Evolutionary conservation across 2,329 filamentous ascomycete species (phyloP).

Genomic region (Diaporthe longicolla): DNA sequence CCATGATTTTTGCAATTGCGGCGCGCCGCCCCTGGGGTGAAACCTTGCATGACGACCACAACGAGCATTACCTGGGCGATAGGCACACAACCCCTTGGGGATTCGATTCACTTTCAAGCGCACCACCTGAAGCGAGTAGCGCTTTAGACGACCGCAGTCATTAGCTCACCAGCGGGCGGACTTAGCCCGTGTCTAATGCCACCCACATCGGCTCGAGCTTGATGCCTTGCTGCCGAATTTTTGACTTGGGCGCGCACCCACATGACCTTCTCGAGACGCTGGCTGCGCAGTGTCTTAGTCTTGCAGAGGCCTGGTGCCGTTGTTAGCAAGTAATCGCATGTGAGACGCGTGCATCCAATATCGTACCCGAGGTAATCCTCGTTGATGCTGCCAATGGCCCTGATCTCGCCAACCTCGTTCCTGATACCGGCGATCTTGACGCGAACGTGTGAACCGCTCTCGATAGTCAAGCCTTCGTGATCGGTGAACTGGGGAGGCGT

Average conservation of each 20-base stretch:
- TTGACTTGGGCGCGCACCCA: neutral
- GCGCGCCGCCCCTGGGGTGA: neutral
- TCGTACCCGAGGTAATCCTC: constrained; percentile 79
- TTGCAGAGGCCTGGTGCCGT: constrained; percentile 36
- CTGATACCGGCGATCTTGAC: constrained; percentile 95
- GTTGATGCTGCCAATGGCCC: constrained; percentile 97
- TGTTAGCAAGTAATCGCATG: constrained; percentile 5
- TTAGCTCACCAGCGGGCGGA: constrained; percentile 2
- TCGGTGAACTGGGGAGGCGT: constrained; percentile 98
- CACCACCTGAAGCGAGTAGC: neutral
- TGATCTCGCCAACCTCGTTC: constrained; percentile 95
- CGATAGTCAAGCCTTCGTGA: constrained; percentile 92
- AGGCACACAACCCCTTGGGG: constrained; percentile 1
- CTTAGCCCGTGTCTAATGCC: neutral
- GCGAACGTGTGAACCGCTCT: constrained; percentile 92
- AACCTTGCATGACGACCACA: constrained; percentile 11
- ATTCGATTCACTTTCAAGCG: neutral
- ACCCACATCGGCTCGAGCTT: neutral
- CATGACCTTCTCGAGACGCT: neutral
- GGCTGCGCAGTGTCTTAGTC: constrained; percentile 26
- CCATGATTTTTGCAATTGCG: neutral
- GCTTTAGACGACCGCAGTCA: neutral
- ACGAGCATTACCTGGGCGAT: constrained; percentile 5
- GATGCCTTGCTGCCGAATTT: neutral
- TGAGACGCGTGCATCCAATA: neutral